phyloP scores from a whole-genome alignment of 2,329 filamentous ascomycete genomes.

The Aspergillus aculeatinus region DNA sequence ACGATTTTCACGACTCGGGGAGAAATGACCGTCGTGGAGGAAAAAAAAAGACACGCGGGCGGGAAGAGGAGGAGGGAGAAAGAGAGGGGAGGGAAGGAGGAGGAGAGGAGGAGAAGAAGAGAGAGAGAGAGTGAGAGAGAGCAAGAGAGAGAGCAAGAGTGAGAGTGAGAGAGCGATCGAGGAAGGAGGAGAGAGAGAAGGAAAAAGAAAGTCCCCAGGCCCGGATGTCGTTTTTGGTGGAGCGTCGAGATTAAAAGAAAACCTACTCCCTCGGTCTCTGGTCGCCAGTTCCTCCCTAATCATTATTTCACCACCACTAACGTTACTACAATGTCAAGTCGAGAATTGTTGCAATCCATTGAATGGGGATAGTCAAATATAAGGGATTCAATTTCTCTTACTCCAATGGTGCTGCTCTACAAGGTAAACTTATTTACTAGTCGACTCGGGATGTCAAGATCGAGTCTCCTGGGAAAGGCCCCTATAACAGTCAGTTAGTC shows the following conservation, averaged over 20 bases:
- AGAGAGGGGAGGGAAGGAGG: constrained; percentile 8
- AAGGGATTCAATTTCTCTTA: too few relatives aligned
- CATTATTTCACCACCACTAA: too few relatives aligned
- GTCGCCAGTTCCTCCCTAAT: constrained; percentile 7
- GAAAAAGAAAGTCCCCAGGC: constrained; percentile 19
- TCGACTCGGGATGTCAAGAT: not conserved
- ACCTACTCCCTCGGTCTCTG: constrained; percentile 14
- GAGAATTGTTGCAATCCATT: too few relatives aligned
- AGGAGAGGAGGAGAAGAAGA: constrained; percentile 10
- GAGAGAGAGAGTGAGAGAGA: constrained; percentile 16
- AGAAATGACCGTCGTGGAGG: constrained; percentile 28
- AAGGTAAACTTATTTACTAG: too few relatives aligned
- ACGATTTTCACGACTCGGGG: constrained; percentile 26
- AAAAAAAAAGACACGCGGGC: constrained; percentile 25
- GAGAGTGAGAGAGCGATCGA: constrained; percentile 23
- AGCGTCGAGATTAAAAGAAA: constrained; percentile 31
- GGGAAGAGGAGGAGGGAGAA: constrained; percentile 14
- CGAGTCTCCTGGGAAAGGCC: too few relatives aligned
- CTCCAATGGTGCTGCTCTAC: too few relatives aligned
- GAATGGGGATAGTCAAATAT: too few relatives aligned
- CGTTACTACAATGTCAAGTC: not conserved
- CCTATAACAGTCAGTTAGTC: not conserved
- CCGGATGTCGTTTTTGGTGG: constrained; percentile 25
- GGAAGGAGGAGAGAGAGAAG: constrained; percentile 30
- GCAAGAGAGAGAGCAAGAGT: constrained; percentile 16